A percentile compares a stretch with the other conserved stretches of the same genome.
Conservation (phyloP, 2,329 filamentous ascomycete genomes). For the Curvularia lunata region DNA sequence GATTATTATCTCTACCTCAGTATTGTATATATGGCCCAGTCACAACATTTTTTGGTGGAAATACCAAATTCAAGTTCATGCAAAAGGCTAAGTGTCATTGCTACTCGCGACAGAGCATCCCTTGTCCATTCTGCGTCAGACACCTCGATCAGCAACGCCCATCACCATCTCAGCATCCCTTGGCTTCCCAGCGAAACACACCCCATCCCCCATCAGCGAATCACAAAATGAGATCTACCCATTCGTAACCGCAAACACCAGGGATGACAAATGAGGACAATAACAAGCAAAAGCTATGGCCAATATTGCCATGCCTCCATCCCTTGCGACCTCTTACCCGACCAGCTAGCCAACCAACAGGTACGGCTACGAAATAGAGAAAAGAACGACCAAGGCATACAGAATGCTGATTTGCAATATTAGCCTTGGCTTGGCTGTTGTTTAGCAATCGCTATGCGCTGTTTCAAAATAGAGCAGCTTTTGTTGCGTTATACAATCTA, state of each 20-base stretch:
- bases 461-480: no score
- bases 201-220: background rate
- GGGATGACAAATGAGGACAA: background rate
- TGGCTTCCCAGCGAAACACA: background rate
- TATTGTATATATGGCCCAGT: background rate
- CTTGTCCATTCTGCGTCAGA: background rate
- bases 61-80: background rate
- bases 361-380: no score
- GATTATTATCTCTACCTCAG: background rate
- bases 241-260: background rate
- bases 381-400: no score
- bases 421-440: no score
- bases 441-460: no score
- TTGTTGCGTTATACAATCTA: no score
- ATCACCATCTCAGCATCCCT: background rate
- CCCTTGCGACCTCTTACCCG: background rate
- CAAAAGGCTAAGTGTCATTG: background rate
- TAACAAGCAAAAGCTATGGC: conserved; percentile 10
- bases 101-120: background rate
- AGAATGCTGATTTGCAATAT: no score
- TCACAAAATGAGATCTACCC: background rate
- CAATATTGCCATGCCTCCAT: conserved; percentile 12
- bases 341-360: background rate
- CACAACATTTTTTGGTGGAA: background rate
- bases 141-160: background rate